A percentile compares a stretch with the other conserved stretches of the same genome.
Conservation (phyloP, 192 early-diverging fungal genomes). For the Backusella psychrophila region DNA sequence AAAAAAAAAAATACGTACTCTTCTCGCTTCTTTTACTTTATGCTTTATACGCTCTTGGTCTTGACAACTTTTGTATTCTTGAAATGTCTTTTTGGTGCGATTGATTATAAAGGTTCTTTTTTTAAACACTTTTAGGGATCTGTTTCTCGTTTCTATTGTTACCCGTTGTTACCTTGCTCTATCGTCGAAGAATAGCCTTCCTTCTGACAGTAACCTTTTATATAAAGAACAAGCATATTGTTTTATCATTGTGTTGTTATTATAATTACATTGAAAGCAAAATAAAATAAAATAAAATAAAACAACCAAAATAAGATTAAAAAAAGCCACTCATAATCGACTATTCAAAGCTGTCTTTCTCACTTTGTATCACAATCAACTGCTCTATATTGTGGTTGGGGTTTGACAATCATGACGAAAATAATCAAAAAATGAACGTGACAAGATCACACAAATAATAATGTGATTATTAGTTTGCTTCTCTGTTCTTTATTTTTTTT, state of each 20-base stretch:
- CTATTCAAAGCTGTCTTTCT: too few relatives aligned
- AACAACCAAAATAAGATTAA: neutral
- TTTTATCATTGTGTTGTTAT: neutral
- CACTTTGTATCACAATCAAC: too few relatives aligned
- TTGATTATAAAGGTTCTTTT: conserved; percentile 25
- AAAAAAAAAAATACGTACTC: conserved; percentile 17
- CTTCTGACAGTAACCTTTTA: conserved; percentile 24
- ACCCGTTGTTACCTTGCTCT: conserved; percentile 20
- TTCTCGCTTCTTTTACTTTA: conserved; percentile 31
- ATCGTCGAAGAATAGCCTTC: conserved; percentile 33
- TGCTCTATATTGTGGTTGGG: neutral
- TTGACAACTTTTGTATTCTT: conserved; percentile 21
- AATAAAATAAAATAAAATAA: neutral
- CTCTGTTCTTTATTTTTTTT: neutral
- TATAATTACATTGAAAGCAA: neutral
- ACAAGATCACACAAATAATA: conserved; percentile 3
- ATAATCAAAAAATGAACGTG: neutral
- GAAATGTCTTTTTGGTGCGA: conserved; percentile 17
- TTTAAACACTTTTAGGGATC: neutral
- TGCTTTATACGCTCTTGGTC: conserved; percentile 19
- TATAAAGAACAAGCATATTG: conserved; percentile 26
- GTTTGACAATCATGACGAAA: conserved; percentile 3
- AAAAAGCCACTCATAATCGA: neutral
- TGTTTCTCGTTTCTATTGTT: neutral
- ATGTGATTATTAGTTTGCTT: neutral